Evolutionary conservation across 1,139 yeast species (phyloP), one percentile per base, ranked within the genome.

Genomic region (Debaryomyces udenii): DNA sequence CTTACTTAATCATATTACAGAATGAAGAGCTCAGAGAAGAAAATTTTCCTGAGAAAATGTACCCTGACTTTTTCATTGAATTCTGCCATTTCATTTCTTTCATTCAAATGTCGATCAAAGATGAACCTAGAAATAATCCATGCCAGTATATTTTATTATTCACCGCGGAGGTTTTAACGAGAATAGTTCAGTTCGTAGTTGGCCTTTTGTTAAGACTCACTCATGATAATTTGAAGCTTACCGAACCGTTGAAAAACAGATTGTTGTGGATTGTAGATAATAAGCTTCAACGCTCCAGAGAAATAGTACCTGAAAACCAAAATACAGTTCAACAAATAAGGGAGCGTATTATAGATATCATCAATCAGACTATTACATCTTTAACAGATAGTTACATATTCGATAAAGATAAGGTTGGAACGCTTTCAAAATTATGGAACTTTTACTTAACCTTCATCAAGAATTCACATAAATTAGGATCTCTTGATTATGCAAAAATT

Each of bases 391-490:
- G 47, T 16, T 32, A 46, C 3, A 29, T 50, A 4, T 27, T 45
- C 9, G 58, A 56, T 31, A 58, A 59, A 32, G 61, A 51, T 3
- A 58, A 58, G 40, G 48, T 61, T 1, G 40, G 35, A n/a, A 63
- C 66, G 40, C 49, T 68, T 7, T 49, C 61, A 7, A 68, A 69
- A 45, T 57, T 70, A 39, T 73, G 78, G 78, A 63, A 60, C 34
- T 70, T 71, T 39, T 71, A 71, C 51, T 48, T 64, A 42, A 68
- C 73, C 1, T 64, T 71, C 41, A 57, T 69, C 16, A 61, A 62
- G 24, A 62, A 62, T 40, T 54, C 66, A 9, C 59, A 52, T 37
- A 63, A 61, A 39, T 55, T 64, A 52, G 61, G 54, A 37, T 48
- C 64, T 6, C 46, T 55, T 24, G 64, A 62, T 42, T 66, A 68